phyloP scores from a whole-genome alignment of 2,329 filamentous ascomycete genomes.

The Coniochaeta prunicola region DNA sequence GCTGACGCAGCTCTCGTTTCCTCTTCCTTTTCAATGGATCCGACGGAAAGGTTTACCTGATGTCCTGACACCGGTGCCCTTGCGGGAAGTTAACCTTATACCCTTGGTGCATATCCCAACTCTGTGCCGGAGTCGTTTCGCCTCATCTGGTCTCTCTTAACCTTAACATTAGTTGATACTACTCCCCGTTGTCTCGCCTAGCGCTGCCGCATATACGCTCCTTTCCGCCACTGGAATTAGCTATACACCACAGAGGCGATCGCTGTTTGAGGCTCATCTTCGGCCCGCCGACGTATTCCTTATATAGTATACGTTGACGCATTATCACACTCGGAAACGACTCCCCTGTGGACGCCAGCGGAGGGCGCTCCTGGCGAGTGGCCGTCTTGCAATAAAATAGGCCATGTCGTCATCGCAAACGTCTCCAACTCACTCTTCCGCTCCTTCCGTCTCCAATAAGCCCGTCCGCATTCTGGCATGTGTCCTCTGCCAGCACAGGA shows the following conservation, averaged over 20 bases:
- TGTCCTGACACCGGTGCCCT: not conserved
- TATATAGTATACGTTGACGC: not conserved
- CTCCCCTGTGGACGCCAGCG: not conserved
- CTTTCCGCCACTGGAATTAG: not conserved
- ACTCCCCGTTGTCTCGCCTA: not conserved
- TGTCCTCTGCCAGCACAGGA: constrained; percentile 52
- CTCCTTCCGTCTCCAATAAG: constrained; percentile 18
- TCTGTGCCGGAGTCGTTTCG: not conserved
- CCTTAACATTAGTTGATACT: too few species aligned
- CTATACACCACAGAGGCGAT: not conserved
- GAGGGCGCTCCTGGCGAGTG: not conserved
- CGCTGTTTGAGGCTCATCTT: not conserved
- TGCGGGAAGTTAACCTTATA: not conserved
- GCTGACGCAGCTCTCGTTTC: not conserved
- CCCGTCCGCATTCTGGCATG: constrained; percentile 43
- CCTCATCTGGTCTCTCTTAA: not conserved
- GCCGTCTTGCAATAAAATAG: not conserved
- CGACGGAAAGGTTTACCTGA: not conserved
- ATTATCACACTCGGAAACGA: not conserved
- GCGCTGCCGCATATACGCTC: not conserved
- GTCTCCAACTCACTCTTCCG: not conserved
- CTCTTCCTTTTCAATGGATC: not conserved
- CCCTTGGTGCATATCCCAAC: not conserved
- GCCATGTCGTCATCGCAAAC: constrained; percentile 3
- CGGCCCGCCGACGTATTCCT: not conserved